These are phyloP conservation scores for Chamaecyparis obtusa DNA, from an alignment of 75 land plant species.

Conservation along the genomic window DNA sequence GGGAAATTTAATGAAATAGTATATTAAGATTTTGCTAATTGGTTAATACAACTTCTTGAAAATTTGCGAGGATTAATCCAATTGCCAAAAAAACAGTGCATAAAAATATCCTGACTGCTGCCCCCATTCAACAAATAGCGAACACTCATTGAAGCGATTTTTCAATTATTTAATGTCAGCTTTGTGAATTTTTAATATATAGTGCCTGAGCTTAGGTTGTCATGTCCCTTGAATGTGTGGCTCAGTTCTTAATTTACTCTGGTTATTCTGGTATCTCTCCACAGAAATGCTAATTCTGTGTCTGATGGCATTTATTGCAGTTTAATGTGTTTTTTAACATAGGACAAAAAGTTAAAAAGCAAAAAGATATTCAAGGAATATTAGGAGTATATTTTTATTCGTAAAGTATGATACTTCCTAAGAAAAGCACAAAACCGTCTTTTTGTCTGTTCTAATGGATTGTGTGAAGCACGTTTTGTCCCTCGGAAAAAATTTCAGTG, in stretches of 20 bases:
- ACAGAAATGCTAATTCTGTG: background rate
- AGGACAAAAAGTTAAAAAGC: background rate
- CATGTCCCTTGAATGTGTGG: background rate
- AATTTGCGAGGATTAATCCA: too few species aligned
- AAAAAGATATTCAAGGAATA: background rate
- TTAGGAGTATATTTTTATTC: background rate
- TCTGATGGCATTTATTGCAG: background rate
- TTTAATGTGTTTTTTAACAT: too few species aligned
- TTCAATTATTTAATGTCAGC: background rate
- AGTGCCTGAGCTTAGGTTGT: background rate
- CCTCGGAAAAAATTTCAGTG: too few species aligned
- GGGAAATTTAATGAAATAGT: too few species aligned
- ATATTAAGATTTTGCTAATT: too few species aligned
- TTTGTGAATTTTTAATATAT: background rate
- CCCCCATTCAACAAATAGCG: background rate
- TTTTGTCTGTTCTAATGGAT: background rate
- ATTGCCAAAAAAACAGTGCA: too few species aligned
- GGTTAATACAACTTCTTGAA: too few species aligned
- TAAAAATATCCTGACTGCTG: too few species aligned
- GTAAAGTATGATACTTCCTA: background rate
- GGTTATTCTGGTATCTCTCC: background rate
- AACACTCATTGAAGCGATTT: too few species aligned
- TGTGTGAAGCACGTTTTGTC: background rate
- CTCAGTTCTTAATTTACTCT: background rate
- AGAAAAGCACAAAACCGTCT: background rate